These are phyloP conservation scores for Furcasterigmium sp. DNA, from an alignment of 2,329 filamentous ascomycete species.

Conservation along the genomic window DNA sequence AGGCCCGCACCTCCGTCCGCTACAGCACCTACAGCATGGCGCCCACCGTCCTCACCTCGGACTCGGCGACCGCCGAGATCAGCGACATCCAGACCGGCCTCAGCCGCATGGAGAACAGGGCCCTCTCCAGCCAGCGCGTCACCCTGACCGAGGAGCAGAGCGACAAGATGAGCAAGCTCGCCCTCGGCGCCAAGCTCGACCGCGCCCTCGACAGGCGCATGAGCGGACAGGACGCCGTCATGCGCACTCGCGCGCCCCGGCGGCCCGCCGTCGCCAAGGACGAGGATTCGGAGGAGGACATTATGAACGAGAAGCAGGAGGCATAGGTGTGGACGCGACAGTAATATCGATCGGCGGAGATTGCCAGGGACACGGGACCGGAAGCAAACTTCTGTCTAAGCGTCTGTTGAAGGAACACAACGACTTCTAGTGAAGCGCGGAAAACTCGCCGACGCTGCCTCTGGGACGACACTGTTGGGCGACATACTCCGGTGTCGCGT, in stretches of 20 bases:
- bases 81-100: conserved; percentile 72
- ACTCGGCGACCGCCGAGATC: conserved; percentile 53
- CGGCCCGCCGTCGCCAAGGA: conserved; percentile 9
- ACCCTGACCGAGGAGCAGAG: conserved; percentile 73
- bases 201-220: conserved; percentile 81
- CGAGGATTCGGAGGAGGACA: conserved; percentile 18
- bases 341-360: no score
- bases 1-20: conserved; percentile 50
- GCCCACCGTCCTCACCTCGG: conserved; percentile 46
- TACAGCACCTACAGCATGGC: conserved; percentile 58
- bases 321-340: background rate
- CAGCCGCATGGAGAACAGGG: conserved; percentile 85
- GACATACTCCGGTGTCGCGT: no score
- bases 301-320: conserved; percentile 26
- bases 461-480: no score
- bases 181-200: conserved; percentile 85
- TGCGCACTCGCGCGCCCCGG: conserved; percentile 46
- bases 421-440: no score
- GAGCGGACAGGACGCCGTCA: conserved; percentile 83
- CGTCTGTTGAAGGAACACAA: no score
- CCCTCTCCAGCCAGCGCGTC: conserved; percentile 76
- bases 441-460: no score
- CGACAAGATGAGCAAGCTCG: conserved; percentile 78
- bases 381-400: no score
- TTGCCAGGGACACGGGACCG: no score